Conservation (phyloP, 1,284 basidiomycete genomes). For the Thelephora terrestris region DNA sequence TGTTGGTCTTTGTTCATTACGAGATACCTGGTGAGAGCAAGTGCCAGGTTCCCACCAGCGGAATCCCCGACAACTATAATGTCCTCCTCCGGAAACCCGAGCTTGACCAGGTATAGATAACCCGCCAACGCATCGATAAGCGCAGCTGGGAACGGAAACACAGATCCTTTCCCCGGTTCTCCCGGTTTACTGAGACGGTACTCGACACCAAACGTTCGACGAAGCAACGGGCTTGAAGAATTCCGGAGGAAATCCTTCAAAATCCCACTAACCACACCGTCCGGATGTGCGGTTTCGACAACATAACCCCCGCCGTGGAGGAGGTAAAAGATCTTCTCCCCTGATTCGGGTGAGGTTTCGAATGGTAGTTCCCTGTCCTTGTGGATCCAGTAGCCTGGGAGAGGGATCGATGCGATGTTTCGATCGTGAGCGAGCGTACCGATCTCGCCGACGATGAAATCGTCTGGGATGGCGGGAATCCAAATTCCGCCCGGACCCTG, state of each 20-base stretch:
- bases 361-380: constrained; percentile 10
- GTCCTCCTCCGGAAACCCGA: constrained; percentile 34
- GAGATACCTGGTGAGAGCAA: constrained; percentile 35
- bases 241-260: constrained; percentile 18
- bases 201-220: constrained; percentile 31
- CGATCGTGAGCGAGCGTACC: neutral
- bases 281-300: constrained; percentile 12
- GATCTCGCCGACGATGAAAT: neutral
- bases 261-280: constrained; percentile 17
- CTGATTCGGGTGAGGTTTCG: constrained; percentile 16
- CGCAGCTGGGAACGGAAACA: constrained; percentile 38
- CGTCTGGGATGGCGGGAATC: neutral
- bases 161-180: constrained; percentile 8
- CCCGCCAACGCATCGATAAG: constrained; percentile 43
- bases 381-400: constrained; percentile 31
- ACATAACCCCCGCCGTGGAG: constrained; percentile 21
- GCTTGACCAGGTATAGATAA: constrained; percentile 39
- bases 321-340: constrained; percentile 26
- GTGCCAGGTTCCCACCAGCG: constrained; percentile 50
- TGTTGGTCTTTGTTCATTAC: constrained; percentile 16
- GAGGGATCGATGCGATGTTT: constrained; percentile 12
- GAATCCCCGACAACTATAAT: constrained; percentile 51
- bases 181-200: constrained; percentile 30
- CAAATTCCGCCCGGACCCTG: neutral
- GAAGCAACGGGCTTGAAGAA: constrained; percentile 8